These are phyloP conservation scores for Nakazawaea wyomingensis DNA, from an alignment of 805 yeast species.

Conservation along the genomic window DNA sequence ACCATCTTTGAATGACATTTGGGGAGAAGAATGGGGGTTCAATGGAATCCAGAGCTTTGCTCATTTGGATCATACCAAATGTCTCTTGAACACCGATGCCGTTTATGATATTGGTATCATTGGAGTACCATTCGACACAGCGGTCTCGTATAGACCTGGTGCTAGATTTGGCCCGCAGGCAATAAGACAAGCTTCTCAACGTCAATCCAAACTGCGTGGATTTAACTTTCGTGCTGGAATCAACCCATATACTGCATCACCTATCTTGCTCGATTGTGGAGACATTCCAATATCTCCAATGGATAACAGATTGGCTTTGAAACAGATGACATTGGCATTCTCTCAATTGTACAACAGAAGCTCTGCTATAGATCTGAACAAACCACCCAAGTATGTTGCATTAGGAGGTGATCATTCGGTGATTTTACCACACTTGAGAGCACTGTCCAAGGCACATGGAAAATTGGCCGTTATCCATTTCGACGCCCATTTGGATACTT, in stretches of 20 bases:
- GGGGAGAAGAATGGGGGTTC: conserved; percentile 76
- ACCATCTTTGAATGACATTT: conserved; percentile 45
- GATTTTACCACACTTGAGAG: conserved; percentile 66
- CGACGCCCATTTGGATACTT: conserved; percentile 82
- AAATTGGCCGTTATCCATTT: conserved; percentile 71
- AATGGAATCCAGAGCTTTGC: conserved; percentile 70
- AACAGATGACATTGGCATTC: conserved; percentile 49
- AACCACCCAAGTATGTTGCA: conserved; percentile 61
- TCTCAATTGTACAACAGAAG: conserved; percentile 45
- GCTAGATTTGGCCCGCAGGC: conserved; percentile 82
- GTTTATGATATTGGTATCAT: conserved; percentile 65
- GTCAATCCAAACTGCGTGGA: conserved; percentile 66
- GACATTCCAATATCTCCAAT: conserved; percentile 57
- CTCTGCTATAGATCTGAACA: conserved; percentile 18
- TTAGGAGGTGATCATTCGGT: conserved; percentile 85
- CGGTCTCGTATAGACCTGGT: conserved; percentile 72
- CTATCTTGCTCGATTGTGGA: conserved; percentile 48
- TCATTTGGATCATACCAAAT: conserved; percentile 56
- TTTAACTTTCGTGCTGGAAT: conserved; percentile 54
- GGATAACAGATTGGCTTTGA: conserved; percentile 48
- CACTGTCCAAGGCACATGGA: conserved; percentile 56
- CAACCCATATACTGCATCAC: conserved; percentile 48
- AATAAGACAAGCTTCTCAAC: conserved; percentile 60
- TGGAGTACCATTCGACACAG: conserved; percentile 84
- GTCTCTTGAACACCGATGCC: conserved; percentile 43